These are phyloP conservation scores for Casuarina glauca DNA, from an alignment of 306 rosid genomes.

Conservation along the genomic window DNA sequence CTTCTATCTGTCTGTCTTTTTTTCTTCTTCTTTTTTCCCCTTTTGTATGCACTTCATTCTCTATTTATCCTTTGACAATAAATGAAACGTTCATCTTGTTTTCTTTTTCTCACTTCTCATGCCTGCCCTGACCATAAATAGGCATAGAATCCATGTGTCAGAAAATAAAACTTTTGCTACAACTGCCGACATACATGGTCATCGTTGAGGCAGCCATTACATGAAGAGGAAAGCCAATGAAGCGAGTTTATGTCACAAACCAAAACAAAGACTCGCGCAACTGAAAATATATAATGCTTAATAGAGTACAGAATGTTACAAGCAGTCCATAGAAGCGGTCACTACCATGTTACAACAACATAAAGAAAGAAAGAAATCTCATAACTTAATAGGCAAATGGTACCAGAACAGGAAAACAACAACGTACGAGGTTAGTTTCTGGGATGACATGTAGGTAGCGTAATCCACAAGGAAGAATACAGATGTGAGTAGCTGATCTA, in stretches of 20 bases:
- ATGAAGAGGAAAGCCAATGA: no score
- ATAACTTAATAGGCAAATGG: neutral
- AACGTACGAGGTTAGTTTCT: constrained; percentile 1
- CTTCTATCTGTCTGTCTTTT: no score
- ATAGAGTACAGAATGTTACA: neutral
- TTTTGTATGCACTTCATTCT: no score
- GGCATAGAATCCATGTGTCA: no score
- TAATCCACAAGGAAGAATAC: constrained; percentile 6
- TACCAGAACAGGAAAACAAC: constrained; percentile 14
- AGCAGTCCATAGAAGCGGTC: neutral
- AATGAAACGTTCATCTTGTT: no score
- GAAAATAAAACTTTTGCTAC: no score
- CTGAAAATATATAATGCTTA: neutral
- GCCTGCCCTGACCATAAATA: no score
- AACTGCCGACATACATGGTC: no score
- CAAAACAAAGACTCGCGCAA: neutral
- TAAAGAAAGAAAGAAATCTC: neutral
- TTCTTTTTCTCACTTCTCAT: no score
- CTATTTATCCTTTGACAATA: no score
- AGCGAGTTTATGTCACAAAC: neutral
- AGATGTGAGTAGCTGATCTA: constrained; percentile 16
- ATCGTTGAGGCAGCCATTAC: no score
- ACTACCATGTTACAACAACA: neutral
- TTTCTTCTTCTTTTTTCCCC: no score
- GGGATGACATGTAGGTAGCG: constrained; percentile 12